Percentiles rank a stretch among this genome's conserved stretches.
Conservation (phyloP, 495 filamentous ascomycete genomes). For the Neurospora sp. region DNA sequence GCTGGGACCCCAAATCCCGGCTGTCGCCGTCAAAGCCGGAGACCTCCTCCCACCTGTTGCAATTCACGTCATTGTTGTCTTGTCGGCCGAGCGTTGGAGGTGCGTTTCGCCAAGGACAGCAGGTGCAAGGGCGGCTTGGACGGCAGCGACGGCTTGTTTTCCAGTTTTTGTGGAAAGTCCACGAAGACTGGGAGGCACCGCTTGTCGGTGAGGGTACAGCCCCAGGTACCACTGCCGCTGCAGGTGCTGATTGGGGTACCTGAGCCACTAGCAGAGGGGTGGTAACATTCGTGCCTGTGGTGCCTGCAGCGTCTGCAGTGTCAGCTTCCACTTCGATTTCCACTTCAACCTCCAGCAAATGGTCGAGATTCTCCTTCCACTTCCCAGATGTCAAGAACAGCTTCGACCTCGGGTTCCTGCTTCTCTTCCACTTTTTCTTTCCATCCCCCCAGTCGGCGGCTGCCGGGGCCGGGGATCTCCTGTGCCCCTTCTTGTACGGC, state of each 20-base stretch:
- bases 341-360: not conserved
- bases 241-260: not conserved
- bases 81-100: constrained; percentile 4
- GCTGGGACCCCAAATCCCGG: not conserved
- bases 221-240: not conserved
- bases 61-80: constrained; percentile 1
- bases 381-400: not conserved
- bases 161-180: not conserved
- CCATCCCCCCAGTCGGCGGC: not conserved
- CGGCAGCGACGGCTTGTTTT: not conserved
- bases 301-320: constrained; percentile 2
- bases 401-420: not conserved
- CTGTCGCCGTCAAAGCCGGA: not conserved
- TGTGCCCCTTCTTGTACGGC: not conserved
- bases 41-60: not conserved
- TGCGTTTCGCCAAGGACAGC: constrained; percentile 3
- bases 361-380: not conserved
- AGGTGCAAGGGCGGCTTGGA: not conserved
- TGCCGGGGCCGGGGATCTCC: not conserved
- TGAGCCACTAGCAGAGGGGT: not conserved
- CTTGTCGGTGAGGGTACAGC: not conserved
- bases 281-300: not conserved
- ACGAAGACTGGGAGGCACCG: not conserved
- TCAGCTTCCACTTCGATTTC: not conserved
- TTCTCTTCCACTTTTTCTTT: not conserved